Evolutionary conservation across 2,329 filamentous ascomycete species (phyloP).

Genomic region (Cordyceps javanica): DNA sequence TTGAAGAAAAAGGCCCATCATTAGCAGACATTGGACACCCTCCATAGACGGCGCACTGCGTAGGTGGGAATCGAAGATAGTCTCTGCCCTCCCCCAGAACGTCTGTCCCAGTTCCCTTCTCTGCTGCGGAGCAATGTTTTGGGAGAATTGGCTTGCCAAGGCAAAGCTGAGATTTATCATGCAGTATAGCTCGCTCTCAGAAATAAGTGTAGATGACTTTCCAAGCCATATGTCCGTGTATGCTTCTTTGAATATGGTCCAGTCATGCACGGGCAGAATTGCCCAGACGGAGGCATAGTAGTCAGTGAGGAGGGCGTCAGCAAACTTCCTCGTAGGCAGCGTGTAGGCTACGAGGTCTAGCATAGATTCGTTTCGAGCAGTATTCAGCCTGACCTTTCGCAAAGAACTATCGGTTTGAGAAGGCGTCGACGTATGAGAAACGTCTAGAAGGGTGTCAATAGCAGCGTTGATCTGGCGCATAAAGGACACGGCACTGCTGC

Average conservation of each 20-base stretch:
- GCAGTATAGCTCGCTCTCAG: slow-evolving; percentile 1
- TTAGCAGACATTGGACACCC: background rate
- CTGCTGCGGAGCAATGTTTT: background rate
- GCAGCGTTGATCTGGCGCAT: slow-evolving; percentile 9
- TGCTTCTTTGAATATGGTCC: background rate
- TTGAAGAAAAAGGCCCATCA: background rate
- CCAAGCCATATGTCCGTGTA: slow-evolving; percentile 2
- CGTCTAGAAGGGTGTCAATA: slow-evolving; percentile 4
- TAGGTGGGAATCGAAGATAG: background rate
- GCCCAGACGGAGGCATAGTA: slow-evolving; percentile 7
- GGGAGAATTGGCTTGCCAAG: slow-evolving; percentile 11
- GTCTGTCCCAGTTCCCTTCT: background rate
- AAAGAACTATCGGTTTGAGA: background rate
- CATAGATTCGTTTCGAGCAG: background rate
- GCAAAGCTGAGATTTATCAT: slow-evolving; percentile 12
- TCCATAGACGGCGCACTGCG: background rate
- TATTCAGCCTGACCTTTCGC: background rate
- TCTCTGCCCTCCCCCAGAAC: slow-evolving; percentile 6
- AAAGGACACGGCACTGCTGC: slow-evolving; percentile 7
- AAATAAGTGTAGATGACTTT: background rate
- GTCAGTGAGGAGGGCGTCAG: background rate
- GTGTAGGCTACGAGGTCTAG: background rate
- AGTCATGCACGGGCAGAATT: slow-evolving; percentile 4
- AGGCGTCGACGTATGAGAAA: background rate
- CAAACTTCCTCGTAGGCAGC: slow-evolving; percentile 1